phyloP scores from a whole-genome alignment of 306 rosid genomes.

The Lablab purpureus region DNA sequence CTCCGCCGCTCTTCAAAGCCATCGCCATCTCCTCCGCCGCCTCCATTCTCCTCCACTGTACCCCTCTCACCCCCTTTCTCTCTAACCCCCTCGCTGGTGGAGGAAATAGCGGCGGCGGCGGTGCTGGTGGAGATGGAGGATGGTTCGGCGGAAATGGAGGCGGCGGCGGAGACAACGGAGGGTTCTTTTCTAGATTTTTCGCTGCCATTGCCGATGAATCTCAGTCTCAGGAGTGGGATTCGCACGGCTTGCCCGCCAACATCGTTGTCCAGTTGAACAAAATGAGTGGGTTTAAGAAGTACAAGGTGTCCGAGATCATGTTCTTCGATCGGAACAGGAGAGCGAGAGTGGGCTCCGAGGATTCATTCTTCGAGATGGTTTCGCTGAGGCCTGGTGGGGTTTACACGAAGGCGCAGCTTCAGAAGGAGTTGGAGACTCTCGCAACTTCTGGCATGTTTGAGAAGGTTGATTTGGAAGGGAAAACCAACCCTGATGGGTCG shows the following conservation, averaged over 20 bases:
- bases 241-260: constrained; percentile 89
- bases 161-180: constrained; percentile 45
- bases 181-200: constrained; percentile 66
- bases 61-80: constrained; percentile 34
- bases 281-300: constrained; percentile 89
- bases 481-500: constrained; percentile 86
- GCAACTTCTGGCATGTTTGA: constrained; percentile 97
- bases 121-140: constrained; percentile 52
- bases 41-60: constrained; percentile 52
- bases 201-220: constrained; percentile 80
- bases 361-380: constrained; percentile 93
- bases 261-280: constrained; percentile 78
- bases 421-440: constrained; percentile 82
- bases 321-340: constrained; percentile 76
- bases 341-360: constrained; percentile 71
- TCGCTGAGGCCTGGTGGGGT: constrained; percentile 78
- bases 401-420: constrained; percentile 87
- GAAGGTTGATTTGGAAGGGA: constrained; percentile 94
- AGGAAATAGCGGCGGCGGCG: constrained; percentile 4
- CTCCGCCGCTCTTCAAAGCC: constrained; percentile 49
- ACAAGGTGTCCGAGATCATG: constrained; percentile 75
- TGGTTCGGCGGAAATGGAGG: constrained; percentile 55
- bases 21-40: constrained; percentile 71
- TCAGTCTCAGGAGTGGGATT: constrained; percentile 76
- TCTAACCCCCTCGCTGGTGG: constrained; percentile 31